Evolutionary conservation across 2,329 filamentous ascomycete genomes (phyloP).

Genomic region (Chrysosphaeria jannelii): DNA sequence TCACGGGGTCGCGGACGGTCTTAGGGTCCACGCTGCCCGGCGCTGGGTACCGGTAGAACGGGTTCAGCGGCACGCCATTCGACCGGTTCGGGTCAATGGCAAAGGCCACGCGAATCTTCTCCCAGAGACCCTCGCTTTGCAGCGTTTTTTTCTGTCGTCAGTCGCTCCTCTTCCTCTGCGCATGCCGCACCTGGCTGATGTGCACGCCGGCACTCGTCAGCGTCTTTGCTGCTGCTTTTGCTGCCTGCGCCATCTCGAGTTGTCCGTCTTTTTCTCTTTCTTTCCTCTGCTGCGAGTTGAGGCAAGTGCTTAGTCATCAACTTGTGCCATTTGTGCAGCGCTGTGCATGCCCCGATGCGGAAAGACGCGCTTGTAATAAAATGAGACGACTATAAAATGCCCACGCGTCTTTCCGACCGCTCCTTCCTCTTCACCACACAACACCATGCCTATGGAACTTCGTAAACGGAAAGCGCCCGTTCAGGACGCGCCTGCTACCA

Average conservation of each 20-base stretch:
- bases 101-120: slow-evolving; percentile 44
- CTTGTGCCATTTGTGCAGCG: neutral
- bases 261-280: no score
- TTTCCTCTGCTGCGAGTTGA: no score
- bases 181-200: slow-evolving; percentile 22
- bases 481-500: slow-evolving; percentile 15
- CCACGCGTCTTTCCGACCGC: neutral
- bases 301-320: no score
- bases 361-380: no score
- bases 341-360: no score
- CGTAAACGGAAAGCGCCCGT: slow-evolving; percentile 29
- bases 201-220: slow-evolving; percentile 21
- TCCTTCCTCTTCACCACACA: neutral
- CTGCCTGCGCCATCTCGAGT: neutral
- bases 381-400: no score
- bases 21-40: slow-evolving; percentile 43
- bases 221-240: slow-evolving; percentile 1
- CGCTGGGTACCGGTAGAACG: slow-evolving; percentile 66
- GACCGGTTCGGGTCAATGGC: slow-evolving; percentile 70
- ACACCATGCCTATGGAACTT: slow-evolving; percentile 22
- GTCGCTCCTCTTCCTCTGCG: neutral
- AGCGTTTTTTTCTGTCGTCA: slow-evolving; percentile 67
- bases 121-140: slow-evolving; percentile 72
- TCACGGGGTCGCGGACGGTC: slow-evolving; percentile 55
- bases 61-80: slow-evolving; percentile 74